A percentile compares a stretch with the other conserved stretches of the same genome.
These are phyloP conservation scores for Lasiosphaeria ovina DNA, from an alignment of 495 filamentous ascomycete genomes.

Conservation along the genomic window DNA sequence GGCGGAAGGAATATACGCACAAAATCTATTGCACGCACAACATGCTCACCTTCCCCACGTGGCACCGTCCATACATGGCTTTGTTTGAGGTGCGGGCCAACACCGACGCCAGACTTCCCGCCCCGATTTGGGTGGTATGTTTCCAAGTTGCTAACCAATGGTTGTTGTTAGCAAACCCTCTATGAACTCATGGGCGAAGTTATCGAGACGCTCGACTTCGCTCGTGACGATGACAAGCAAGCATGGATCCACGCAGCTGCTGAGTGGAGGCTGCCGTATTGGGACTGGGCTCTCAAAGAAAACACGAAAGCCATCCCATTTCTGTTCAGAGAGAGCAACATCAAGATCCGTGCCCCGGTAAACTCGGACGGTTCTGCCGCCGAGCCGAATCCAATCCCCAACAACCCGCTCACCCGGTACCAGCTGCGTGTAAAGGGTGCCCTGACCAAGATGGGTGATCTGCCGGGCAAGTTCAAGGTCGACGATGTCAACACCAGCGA, in stretches of 20 bases:
- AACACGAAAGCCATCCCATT: not conserved
- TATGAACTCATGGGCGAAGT: slow-evolving; percentile 47
- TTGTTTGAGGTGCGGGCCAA: slow-evolving; percentile 25
- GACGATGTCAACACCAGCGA: not conserved
- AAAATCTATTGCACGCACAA: slow-evolving; percentile 55
- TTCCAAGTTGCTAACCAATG: not conserved
- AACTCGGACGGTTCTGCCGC: not conserved
- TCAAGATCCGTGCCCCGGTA: not conserved
- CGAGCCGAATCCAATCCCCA: not conserved
- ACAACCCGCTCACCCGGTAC: slow-evolving; percentile 11
- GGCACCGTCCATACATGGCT: slow-evolving; percentile 65
- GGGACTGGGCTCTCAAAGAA: not conserved
- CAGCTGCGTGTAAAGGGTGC: not conserved
- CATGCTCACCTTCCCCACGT: slow-evolving; percentile 61
- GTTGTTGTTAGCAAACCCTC: slow-evolving; percentile 1
- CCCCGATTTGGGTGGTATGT: not conserved
- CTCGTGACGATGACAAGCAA: slow-evolving; percentile 1
- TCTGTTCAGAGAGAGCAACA: not conserved
- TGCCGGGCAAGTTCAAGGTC: not conserved
- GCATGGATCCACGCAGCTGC: not conserved
- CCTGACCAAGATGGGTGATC: not conserved
- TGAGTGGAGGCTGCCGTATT: not conserved
- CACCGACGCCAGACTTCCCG: not conserved
- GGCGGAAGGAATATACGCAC: not conserved
- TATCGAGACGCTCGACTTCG: not conserved